Base-by-base conservation (phyloP, 306 rosid genomes). In the Coriaria nepalensis region DNA sequence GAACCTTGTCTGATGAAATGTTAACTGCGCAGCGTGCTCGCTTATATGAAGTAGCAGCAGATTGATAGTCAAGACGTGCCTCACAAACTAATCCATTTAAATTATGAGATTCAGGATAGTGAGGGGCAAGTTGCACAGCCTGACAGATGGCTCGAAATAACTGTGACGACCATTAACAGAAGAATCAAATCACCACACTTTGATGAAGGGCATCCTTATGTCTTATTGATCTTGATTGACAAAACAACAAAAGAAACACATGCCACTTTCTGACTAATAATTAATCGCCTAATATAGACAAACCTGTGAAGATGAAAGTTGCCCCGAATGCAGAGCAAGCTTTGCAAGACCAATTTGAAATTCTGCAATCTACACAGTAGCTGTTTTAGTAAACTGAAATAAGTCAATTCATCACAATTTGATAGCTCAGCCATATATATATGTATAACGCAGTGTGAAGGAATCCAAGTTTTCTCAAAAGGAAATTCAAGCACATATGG, bases 121-220 rank as follows among this genome's bases (percentile, higher is more conserved):
- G 76, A 59, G 97, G 97, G 51, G 83, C 77, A 53, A 47, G 93
- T 71, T 81, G 93, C 53, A 78, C 69, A 37, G 97, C 93, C 80
- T 83, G 97, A 72, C 64, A 74, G 73, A 84, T 88, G 56, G 95
- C 97, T 70, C 86, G 90, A 45, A 72, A 78, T 56, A 88, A 95
- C 95, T 88, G 71, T 15, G 43, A 57, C 49, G 13, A n/a, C n/a
- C n/a, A n/a, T n/a, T 39, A 55, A 68, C 46, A 40, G 36, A 62
- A 61, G 45, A n/a, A 49, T 62, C 40, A 36, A 40, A 20, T 12
- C 61, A 37, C 47, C 14, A 5, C 9, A 45, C 11, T 55, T n/a
- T n/a, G n/a, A n/a, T n/a, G n/a, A n/a, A n/a, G n/a, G n/a, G n/a
- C n/a, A n/a, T n/a, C n/a, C n/a, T n/a, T n/a, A n/a, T n/a, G n/a